Percentiles rank a stretch among this genome's conserved stretches.
Conservation (phyloP, 495 filamentous ascomycete genomes). For the Glonium stellatum region DNA sequence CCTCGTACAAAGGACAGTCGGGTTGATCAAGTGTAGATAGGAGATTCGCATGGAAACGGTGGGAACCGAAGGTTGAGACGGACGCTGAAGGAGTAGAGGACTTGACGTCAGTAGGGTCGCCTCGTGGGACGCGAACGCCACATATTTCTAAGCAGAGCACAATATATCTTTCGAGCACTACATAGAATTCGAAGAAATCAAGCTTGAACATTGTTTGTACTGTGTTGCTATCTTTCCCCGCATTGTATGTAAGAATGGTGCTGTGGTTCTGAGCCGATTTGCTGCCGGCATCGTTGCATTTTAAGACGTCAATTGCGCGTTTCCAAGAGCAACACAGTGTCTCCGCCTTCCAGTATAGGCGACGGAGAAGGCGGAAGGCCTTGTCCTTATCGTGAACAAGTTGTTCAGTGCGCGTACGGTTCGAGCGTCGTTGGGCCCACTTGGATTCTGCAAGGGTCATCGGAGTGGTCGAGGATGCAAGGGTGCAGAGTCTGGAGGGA, state of each 20-base stretch:
- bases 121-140: slow-evolving; percentile 40
- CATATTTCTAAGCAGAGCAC: slow-evolving; percentile 55
- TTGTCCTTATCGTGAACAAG: slow-evolving; percentile 22
- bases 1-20: slow-evolving; percentile 44
- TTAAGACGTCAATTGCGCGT: slow-evolving; percentile 18
- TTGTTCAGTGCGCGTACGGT: slow-evolving; percentile 10
- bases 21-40: slow-evolving; percentile 47
- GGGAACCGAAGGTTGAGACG: slow-evolving; percentile 28
- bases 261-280: not conserved
- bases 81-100: slow-evolving; percentile 20
- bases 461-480: not conserved
- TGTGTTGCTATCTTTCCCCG: slow-evolving; percentile 1
- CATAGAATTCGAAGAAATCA: slow-evolving; percentile 66
- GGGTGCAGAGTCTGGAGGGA: not conserved
- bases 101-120: not conserved
- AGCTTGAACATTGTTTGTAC: slow-evolving; percentile 53
- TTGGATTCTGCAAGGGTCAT: not conserved
- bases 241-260: slow-evolving; percentile 6
- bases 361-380: slow-evolving; percentile 11
- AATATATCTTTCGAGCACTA: slow-evolving; percentile 56
- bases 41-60: slow-evolving; percentile 60
- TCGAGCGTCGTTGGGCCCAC: not conserved
- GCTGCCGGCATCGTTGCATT: not conserved
- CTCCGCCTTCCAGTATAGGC: slow-evolving; percentile 25
- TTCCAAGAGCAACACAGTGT: slow-evolving; percentile 12